Evolutionary conservation across 768 basidiomycete genomes (phyloP).

Genomic region (Mycena polygramma): DNA sequence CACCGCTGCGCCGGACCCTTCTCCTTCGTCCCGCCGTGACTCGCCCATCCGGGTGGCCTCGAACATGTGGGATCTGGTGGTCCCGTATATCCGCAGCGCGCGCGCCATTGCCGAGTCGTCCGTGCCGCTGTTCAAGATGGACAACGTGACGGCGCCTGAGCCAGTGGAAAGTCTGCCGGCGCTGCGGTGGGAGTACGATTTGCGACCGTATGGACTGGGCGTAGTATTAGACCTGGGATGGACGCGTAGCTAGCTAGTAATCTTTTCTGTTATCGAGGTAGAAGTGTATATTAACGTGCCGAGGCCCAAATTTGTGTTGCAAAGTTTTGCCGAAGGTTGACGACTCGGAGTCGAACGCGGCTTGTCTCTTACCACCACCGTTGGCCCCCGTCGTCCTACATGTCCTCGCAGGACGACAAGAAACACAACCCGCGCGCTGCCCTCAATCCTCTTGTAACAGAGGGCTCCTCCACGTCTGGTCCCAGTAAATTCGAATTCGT

Average conservation of each 20-base stretch:
- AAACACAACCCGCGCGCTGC: conserved; percentile 56
- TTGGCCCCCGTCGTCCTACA: conserved; percentile 37
- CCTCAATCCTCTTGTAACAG: conserved; percentile 54
- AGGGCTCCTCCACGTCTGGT: conserved; percentile 49
- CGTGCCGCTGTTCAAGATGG: conserved; percentile 16
- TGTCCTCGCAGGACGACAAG: conserved; percentile 53
- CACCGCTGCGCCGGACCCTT: conserved; percentile 24
- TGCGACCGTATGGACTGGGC: conserved; percentile 79
- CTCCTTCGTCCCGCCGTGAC: conserved; percentile 11
- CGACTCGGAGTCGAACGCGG: not conserved
- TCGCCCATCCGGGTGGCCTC: conserved; percentile 17
- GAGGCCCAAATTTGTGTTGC: conserved; percentile 1
- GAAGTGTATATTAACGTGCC: conserved; percentile 21
- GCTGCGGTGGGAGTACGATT: conserved; percentile 72
- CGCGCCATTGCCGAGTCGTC: conserved; percentile 15
- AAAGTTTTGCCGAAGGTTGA: not conserved
- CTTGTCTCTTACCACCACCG: conserved; percentile 29
- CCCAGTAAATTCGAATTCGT: conserved; percentile 71
- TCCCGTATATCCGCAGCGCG: conserved; percentile 23
- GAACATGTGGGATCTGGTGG: conserved; percentile 27
- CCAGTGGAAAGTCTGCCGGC: conserved; percentile 42
- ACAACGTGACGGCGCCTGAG: conserved; percentile 34
- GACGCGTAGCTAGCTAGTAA: conserved; percentile 50
- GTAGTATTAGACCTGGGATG: conserved; percentile 83
- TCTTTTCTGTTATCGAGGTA: not conserved